Conservation (phyloP, 805 yeast species). For the Kodamaea fukazawae region DNA sequence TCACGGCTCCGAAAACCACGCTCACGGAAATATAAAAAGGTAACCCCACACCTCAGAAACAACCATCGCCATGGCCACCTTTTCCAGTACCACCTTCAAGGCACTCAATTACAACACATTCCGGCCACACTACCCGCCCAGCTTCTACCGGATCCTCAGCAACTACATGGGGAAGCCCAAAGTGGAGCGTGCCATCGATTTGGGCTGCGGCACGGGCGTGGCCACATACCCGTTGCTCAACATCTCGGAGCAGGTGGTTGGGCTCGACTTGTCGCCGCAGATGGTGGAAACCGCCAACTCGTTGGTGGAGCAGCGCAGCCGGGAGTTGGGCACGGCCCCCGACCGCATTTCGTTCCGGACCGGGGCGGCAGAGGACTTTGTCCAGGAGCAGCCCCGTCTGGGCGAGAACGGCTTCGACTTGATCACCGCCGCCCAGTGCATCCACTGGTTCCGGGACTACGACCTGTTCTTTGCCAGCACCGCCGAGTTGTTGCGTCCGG, state of each 20-base stretch:
- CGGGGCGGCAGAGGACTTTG: constrained; percentile 32
- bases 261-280: constrained; percentile 45
- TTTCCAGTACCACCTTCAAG: constrained; percentile 32
- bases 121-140: constrained; percentile 41
- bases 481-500: constrained; percentile 33
- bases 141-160: constrained; percentile 31
- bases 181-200: constrained; percentile 28
- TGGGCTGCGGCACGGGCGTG: constrained; percentile 58
- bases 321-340: constrained; percentile 9
- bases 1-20: no score
- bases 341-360: constrained; percentile 28
- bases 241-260: constrained; percentile 37
- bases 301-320: constrained; percentile 17
- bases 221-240: constrained; percentile 46
- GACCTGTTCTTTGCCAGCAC: constrained; percentile 31
- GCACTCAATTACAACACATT: constrained; percentile 35
- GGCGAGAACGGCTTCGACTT: constrained; percentile 27
- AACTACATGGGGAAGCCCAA: constrained; percentile 18
- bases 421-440: constrained; percentile 42
- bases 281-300: constrained; percentile 47
- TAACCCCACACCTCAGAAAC: no score
- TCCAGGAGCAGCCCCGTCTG: constrained; percentile 7
- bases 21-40: no score
- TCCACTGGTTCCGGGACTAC: constrained; percentile 41
- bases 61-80: constrained; percentile 41